Base-by-base conservation (phyloP, 306 rosid genomes). In the Rosa persica region DNA sequence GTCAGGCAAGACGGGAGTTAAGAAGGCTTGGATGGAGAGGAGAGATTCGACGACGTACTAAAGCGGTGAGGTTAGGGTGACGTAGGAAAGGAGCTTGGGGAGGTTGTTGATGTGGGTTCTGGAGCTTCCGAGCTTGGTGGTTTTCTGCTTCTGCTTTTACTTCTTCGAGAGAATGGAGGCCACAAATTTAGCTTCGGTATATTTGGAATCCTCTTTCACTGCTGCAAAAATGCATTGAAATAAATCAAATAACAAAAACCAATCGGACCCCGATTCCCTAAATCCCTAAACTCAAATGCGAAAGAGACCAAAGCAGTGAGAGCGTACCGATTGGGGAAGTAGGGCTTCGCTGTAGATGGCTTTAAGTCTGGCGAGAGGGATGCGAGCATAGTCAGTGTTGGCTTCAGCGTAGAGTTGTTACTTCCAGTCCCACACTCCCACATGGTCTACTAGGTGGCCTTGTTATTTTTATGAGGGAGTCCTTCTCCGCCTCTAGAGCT, bases 361-460 rank as follows among this genome's bases (percentile, higher is more conserved):
- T 82, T 82, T 85, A 76, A 94, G 88, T 76, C 89, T 89, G 20
- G 86, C 54, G 27, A 92, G 83, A 10, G 98, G 90, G 42, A 94
- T 85, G 30, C 66, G 27, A 1, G 92, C 82, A 9, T 88, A 77
- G 22, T 86, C 93, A 10, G 81, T 42, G 0, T 87, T 71, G 16
- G 97, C 91, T 70, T 90, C 96, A 5, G 93, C 83, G 78, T 52
- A 89, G 27, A 94, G 93, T 83, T 88, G 89, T 58, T 94, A 92
- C 80, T 92, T 94, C 97, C 94, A 89, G 73, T 88, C 85, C 98
- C 96, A 94, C 69, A 92, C 34, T 30, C 2, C 34, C 34, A 30
- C 34, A 30, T 72, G 48, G 94, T 44, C 71, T 82, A 89, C 82
- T 83, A 89, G 79, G 88, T 48, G 57, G 89, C 83, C 85, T 90